Evolutionary conservation across 805 yeast species (phyloP).

Genomic region (Monosporozyma aerobia): DNA sequence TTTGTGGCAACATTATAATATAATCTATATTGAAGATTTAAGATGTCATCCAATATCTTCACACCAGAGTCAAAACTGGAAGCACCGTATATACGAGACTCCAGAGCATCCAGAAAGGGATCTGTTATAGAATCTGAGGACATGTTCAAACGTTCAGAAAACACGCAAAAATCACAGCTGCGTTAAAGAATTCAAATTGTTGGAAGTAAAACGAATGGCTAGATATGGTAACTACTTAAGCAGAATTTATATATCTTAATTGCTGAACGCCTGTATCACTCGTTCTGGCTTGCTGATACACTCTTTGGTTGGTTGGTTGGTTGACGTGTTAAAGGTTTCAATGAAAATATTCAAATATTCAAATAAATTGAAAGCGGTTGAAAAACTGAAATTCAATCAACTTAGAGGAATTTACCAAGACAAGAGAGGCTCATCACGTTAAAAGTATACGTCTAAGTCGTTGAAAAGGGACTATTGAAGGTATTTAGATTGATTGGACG

Average conservation of each 20-base stretch:
- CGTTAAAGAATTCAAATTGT: not conserved
- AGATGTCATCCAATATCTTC: constrained; percentile 14
- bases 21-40: constrained; percentile 23
- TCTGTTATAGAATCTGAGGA: constrained; percentile 2
- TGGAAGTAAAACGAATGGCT: not conserved
- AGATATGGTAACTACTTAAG: no score
- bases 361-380: not conserved
- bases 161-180: not conserved
- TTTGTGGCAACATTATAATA: constrained; percentile 14
- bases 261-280: not conserved
- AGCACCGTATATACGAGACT: constrained; percentile 21
- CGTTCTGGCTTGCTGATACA: not conserved
- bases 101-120: constrained; percentile 13
- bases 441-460: not conserved
- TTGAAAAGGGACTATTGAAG: not conserved
- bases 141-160: not conserved
- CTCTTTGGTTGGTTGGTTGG: not conserved
- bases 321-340: not conserved
- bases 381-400: not conserved
- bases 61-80: constrained; percentile 15
- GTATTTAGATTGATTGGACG: not conserved
- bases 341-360: not conserved
- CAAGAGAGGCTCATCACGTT: not conserved
- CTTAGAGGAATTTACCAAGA: not conserved
- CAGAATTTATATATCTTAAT: no score